Conservation (phyloP, 2,329 filamentous ascomycete genomes). For the Xylaria sp. region DNA sequence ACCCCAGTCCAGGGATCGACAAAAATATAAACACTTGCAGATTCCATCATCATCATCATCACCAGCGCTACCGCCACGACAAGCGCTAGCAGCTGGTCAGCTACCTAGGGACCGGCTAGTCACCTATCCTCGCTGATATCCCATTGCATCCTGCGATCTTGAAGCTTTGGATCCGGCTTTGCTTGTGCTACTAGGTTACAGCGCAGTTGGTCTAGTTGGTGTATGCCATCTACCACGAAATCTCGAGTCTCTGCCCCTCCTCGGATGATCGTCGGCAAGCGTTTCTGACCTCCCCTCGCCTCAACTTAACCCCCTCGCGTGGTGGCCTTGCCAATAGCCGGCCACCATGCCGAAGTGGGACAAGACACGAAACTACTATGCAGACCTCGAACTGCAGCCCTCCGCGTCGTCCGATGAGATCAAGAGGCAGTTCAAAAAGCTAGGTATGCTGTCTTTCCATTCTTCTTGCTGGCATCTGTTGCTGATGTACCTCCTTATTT, state of each 20-base stretch:
- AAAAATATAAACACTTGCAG: slow-evolving; percentile 19
- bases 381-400: slow-evolving; percentile 78
- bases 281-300: slow-evolving; percentile 11
- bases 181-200: neutral
- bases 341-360: slow-evolving; percentile 75
- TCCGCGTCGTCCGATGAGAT: slow-evolving; percentile 79
- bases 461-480: neutral
- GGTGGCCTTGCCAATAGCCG: slow-evolving; percentile 29
- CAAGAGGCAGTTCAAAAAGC: slow-evolving; percentile 86
- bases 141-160: neutral
- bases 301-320: slow-evolving; percentile 20
- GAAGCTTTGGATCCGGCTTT: neutral
- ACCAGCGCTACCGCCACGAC: neutral
- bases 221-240: slow-evolving; percentile 4
- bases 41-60: slow-evolving; percentile 4
- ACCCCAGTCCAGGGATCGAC: slow-evolving; percentile 4
- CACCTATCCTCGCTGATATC: neutral
- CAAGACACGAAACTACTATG: slow-evolving; percentile 82
- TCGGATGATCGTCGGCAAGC: slow-evolving; percentile 35
- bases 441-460: slow-evolving; percentile 64
- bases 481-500: slow-evolving; percentile 42
- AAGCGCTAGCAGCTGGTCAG: neutral
- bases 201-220: slow-evolving; percentile 1
- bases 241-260: slow-evolving; percentile 10
- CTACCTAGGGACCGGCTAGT: neutral